These are phyloP conservation scores for Chaetomiaceae sp. DNA, from an alignment of 2,329 filamentous ascomycete genomes.

Conservation along the genomic window DNA sequence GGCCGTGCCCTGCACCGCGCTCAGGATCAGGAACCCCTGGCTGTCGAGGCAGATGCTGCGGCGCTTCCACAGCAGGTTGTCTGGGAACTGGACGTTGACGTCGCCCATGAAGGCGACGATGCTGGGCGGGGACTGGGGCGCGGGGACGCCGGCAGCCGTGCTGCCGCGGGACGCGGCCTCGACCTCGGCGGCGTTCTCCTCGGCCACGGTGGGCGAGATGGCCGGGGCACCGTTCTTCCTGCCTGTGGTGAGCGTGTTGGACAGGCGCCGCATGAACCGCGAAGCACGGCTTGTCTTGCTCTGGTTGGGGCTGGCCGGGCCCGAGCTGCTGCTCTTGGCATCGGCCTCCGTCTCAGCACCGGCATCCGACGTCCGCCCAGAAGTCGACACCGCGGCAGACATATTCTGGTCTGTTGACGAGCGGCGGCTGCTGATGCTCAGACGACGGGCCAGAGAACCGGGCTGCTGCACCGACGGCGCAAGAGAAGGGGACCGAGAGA, in stretches of 20 bases:
- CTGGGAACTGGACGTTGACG: constrained; percentile 95
- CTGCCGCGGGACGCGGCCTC: constrained; percentile 25
- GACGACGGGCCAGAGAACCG: constrained; percentile 53
- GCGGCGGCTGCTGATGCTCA: constrained; percentile 60
- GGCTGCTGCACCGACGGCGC: constrained; percentile 45
- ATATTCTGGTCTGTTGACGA: constrained; percentile 49
- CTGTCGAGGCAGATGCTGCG: constrained; percentile 82
- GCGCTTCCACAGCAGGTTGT: constrained; percentile 94
- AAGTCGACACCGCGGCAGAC: constrained; percentile 35
- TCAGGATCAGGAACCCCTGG: constrained; percentile 77
- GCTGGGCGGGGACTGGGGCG: constrained; percentile 30
- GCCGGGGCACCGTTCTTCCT: constrained; percentile 44
- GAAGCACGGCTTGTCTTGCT: constrained; percentile 48
- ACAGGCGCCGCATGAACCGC: constrained; percentile 56
- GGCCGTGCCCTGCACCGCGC: constrained; percentile 54
- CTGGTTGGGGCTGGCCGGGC: constrained; percentile 32
- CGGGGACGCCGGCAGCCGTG: constrained; percentile 14
- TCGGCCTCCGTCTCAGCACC: constrained; percentile 46
- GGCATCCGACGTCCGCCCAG: constrained; percentile 41
- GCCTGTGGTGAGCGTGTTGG: constrained; percentile 46
- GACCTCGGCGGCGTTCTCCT: constrained; percentile 42
- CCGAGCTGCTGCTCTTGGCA: constrained; percentile 36
- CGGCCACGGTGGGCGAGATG: constrained; percentile 48
- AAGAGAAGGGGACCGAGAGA: constrained; percentile 43
- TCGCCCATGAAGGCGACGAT: constrained; percentile 72